Evolutionary conservation across 2,329 filamentous ascomycete genomes (phyloP).

Genomic region (Dryadomyces quercivorus): DNA sequence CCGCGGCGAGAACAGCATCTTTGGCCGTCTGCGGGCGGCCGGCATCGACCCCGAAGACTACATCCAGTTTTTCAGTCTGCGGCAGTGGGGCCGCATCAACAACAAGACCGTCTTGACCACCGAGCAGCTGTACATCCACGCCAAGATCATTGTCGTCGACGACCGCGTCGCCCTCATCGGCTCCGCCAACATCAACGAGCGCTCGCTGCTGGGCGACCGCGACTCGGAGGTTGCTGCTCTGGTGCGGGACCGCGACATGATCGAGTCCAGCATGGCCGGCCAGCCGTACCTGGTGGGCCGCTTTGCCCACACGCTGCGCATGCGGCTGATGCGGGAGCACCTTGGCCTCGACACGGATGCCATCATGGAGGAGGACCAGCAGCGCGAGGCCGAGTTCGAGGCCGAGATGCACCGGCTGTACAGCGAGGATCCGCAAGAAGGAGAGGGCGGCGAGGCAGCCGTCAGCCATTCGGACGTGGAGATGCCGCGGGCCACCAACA

Average conservation of each 20-base stretch:
- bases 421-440: slow-evolving; percentile 35
- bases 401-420: slow-evolving; percentile 53
- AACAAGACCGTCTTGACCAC: slow-evolving; percentile 73
- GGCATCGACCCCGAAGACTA: slow-evolving; percentile 91
- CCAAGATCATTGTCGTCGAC: slow-evolving; percentile 92
- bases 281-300: slow-evolving; percentile 79
- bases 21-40: slow-evolving; percentile 64
- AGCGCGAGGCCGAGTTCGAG: slow-evolving; percentile 41
- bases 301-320: slow-evolving; percentile 84
- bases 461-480: background rate
- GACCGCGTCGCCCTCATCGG: slow-evolving; percentile 89
- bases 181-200: slow-evolving; percentile 96
- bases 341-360: slow-evolving; percentile 91
- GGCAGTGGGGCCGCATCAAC: slow-evolving; percentile 86
- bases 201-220: slow-evolving; percentile 82
- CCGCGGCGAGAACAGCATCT: slow-evolving; percentile 83
- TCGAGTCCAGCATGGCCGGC: slow-evolving; percentile 84
- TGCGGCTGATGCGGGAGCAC: slow-evolving; percentile 93
- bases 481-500: slow-evolving; percentile 44
- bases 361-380: slow-evolving; percentile 67
- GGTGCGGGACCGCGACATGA: slow-evolving; percentile 85
- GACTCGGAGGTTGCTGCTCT: slow-evolving; percentile 89
- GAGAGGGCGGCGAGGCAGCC: background rate
- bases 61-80: slow-evolving; percentile 85
- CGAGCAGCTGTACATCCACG: slow-evolving; percentile 96